Evolutionary conservation across 345 rosid species (phyloP).

Genomic region (Citrus cavaleriei): DNA sequence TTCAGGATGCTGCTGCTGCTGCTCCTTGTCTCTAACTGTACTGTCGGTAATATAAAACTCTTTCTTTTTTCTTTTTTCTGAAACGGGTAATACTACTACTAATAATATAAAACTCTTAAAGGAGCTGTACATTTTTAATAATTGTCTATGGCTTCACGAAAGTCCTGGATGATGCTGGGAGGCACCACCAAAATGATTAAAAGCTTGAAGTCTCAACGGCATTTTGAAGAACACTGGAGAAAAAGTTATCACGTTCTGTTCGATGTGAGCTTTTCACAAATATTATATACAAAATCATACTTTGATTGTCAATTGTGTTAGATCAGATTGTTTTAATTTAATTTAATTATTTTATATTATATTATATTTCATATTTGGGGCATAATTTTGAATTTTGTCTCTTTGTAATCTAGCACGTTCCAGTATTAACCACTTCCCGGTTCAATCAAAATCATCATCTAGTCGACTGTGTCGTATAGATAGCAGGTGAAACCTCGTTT

Average conservation of each 20-base stretch:
- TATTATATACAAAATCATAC: background rate
- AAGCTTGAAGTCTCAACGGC: background rate
- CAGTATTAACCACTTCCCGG: background rate
- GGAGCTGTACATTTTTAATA: background rate
- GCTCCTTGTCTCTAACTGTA: background rate
- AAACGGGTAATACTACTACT: too few species aligned
- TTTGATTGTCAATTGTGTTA: background rate
- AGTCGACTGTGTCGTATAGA: background rate
- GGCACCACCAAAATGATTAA: slow-evolving; percentile 5
- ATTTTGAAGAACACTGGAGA: slow-evolving; percentile 4
- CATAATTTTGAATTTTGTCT: background rate
- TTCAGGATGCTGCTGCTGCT: background rate
- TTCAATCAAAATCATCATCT: too few species aligned
- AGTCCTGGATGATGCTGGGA: background rate
- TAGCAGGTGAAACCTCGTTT: background rate
- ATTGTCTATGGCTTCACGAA: background rate
- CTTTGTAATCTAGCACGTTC: slow-evolving; percentile 10
- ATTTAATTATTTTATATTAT: too few species aligned
- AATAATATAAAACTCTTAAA: background rate
- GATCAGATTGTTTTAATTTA: background rate
- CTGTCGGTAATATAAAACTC: background rate
- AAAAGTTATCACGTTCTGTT: background rate
- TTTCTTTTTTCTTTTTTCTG: too few species aligned
- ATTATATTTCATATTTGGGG: background rate
- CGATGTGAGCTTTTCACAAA: background rate